A percentile compares a stretch with the other conserved stretches of the same genome.
phyloP scores from a whole-genome alignment of 2,329 filamentous ascomycete species.

The Trichoderma polysporum region DNA sequence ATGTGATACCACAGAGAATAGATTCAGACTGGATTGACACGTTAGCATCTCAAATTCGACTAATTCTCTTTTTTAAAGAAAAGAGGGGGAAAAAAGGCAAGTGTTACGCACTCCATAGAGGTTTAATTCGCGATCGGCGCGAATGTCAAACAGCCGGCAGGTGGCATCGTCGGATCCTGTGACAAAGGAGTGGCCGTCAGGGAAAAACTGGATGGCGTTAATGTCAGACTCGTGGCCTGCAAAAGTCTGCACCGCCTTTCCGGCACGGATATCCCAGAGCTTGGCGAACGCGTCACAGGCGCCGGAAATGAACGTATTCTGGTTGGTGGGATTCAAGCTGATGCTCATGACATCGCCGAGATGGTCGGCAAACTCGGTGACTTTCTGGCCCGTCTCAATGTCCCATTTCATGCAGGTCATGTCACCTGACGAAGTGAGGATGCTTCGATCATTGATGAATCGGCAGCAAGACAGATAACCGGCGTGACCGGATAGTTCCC shows the following conservation, averaged over 20 bases:
- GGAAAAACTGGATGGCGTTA: slow-evolving; percentile 99
- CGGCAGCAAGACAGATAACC: slow-evolving; percentile 98
- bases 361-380: slow-evolving; percentile 97
- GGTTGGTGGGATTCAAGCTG: slow-evolving; percentile 98
- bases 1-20: slow-evolving; percentile 96
- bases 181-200: slow-evolving; percentile 96
- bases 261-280: slow-evolving; percentile 96
- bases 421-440: slow-evolving; percentile 95
- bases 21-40: slow-evolving; percentile 73
- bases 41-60: slow-evolving; percentile 23
- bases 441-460: slow-evolving; percentile 97
- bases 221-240: slow-evolving; percentile 98
- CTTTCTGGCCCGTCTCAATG: slow-evolving; percentile 95
- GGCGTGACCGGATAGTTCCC: slow-evolving; percentile 93
- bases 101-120: slow-evolving; percentile 61
- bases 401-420: slow-evolving; percentile 99
- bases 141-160: slow-evolving; percentile 95
- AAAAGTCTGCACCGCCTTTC: slow-evolving; percentile 98
- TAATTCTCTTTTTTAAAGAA: neutral
- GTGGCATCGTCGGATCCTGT: slow-evolving; percentile 97
- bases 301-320: slow-evolving; percentile 99
- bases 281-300: slow-evolving; percentile 98
- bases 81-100: neutral
- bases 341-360: slow-evolving; percentile 99
- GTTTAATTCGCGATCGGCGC: slow-evolving; percentile 79